Conservation (phyloP, 257 asterid genomes). For the Sherardia arvensis region DNA sequence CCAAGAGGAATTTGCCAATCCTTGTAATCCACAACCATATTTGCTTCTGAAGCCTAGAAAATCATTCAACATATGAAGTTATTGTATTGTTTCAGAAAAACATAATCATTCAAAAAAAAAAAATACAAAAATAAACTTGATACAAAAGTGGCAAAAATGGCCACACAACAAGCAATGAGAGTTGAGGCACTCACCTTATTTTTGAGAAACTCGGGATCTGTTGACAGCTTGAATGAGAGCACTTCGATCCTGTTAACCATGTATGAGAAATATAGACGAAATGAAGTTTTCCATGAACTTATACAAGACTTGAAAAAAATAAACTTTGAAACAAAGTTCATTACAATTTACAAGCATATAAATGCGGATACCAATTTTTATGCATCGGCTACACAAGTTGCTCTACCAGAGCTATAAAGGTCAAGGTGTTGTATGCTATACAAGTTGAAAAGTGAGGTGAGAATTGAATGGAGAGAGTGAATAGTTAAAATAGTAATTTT, state of each 20-base stretch:
- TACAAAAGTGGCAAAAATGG: background rate
- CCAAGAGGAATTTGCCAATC: constrained; percentile 98
- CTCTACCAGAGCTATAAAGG: too few relatives aligned
- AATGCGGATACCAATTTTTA: background rate
- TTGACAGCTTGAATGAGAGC: constrained; percentile 76
- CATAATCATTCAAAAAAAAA: background rate
- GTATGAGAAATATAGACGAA: constrained; percentile 11
- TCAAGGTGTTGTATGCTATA: too few relatives aligned
- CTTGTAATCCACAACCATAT: too few relatives aligned
- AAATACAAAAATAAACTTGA: background rate
- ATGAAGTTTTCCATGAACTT: background rate
- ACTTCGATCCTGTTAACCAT: constrained; percentile 58
- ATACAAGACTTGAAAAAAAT: background rate
- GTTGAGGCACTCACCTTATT: constrained; percentile 45
- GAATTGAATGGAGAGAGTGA: too few relatives aligned
- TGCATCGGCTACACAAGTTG: too few relatives aligned
- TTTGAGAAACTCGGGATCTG: constrained; percentile 82
- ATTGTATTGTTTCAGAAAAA: background rate
- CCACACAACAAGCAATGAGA: background rate
- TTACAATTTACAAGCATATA: background rate
- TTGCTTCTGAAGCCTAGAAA: too few relatives aligned
- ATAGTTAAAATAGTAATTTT: too few relatives aligned
- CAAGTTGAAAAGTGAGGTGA: too few relatives aligned
- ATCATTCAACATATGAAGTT: background rate
- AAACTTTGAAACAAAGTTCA: background rate